Conservation (phyloP, 2,329 filamentous ascomycete genomes). For the Hypomyces rosellus region DNA sequence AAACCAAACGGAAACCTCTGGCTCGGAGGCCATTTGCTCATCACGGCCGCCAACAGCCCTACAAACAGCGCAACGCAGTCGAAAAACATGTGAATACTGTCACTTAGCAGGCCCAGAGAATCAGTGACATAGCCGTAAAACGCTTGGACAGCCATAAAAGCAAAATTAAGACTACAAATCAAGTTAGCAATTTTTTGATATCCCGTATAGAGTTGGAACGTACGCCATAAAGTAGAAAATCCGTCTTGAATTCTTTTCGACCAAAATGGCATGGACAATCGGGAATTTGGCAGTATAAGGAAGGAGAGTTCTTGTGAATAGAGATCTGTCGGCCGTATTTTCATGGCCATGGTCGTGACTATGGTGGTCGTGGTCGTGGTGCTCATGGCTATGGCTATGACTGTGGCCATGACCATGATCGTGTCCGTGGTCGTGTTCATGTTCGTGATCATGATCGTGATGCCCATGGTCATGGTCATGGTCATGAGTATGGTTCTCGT, state of each 20-base stretch:
- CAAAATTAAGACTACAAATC: conserved; percentile 70
- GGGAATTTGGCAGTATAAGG: conserved; percentile 64
- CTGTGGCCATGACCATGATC: conserved; percentile 17
- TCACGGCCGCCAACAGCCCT: conserved; percentile 83
- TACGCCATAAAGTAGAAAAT: conserved; percentile 98
- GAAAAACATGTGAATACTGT: conserved; percentile 99
- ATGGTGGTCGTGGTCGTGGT: conserved; percentile 23
- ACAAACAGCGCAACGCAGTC: conserved; percentile 91
- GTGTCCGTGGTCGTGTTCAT: conserved; percentile 20
- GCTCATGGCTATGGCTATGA: conserved; percentile 21
- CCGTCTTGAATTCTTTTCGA: conserved; percentile 84
- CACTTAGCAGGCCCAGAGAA: conserved; percentile 88
- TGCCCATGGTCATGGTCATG: conserved; percentile 21
- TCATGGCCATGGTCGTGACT: conserved; percentile 26
- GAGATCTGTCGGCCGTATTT: conserved; percentile 50
- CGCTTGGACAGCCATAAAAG: conserved; percentile 90
- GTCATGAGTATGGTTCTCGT: conserved; percentile 6
- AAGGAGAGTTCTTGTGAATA: conserved; percentile 68
- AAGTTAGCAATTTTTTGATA: neutral
- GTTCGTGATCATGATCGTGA: conserved; percentile 19
- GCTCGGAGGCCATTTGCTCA: conserved; percentile 94
- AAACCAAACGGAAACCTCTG: conserved; percentile 89
- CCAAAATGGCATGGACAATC: conserved; percentile 75
- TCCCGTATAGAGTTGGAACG: conserved; percentile 24
- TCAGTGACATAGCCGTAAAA: conserved; percentile 92